Base-by-base conservation (phyloP, 192 early-diverging fungal genomes). In the Helicostylum pulchrum region DNA sequence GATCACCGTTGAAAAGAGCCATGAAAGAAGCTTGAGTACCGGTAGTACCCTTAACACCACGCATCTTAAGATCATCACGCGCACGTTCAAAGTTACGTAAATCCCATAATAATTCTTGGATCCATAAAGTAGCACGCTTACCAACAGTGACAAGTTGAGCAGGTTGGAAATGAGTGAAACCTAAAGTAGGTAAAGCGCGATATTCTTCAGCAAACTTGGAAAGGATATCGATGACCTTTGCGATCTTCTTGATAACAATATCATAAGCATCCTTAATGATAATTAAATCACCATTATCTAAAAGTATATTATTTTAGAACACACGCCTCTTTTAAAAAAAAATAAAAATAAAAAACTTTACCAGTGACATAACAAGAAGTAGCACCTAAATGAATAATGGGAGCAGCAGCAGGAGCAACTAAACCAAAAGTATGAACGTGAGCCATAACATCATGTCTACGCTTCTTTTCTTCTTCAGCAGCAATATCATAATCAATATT, bases 391-490 rank as follows among this genome's bases (percentile, higher is more conserved):
- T 99, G 97, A 74, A 99, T 99, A 64, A 99, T 95, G 26, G 84
- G 88, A 4, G 94, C 93, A n/a, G 94, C 94, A 30, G 76, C 80
- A 23, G 94, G 94, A 43, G 87, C 87, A 14, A 83, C 91, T 4
- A 92, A 69, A 46, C 94, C 95, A 78, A 94, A 94, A 15, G 95
- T 90, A 77, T 99, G 95, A 31, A 99, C 97, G 71, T 99, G 97
- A n/a, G 97, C 95, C 95, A 99, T 99, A 50, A 99, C 97, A 78
- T 99, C 97, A 78, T 99, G 97, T 14, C 97, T 83, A 14, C 95
- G 83, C 56, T 87, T 84, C 83, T 93, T 92, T 70, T 99, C 97
- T 76, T 99, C 97, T 31, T 75, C 86, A 36, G 87, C 88, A 39
- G 94, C 97, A 43, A 94, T 67, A 36, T 71, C 79, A 74, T 93